Evolutionary conservation across 208 protist species (phyloP), one percentile per base, ranked within the genome.

Genomic region (Vickermania spadyakhi): DNA sequence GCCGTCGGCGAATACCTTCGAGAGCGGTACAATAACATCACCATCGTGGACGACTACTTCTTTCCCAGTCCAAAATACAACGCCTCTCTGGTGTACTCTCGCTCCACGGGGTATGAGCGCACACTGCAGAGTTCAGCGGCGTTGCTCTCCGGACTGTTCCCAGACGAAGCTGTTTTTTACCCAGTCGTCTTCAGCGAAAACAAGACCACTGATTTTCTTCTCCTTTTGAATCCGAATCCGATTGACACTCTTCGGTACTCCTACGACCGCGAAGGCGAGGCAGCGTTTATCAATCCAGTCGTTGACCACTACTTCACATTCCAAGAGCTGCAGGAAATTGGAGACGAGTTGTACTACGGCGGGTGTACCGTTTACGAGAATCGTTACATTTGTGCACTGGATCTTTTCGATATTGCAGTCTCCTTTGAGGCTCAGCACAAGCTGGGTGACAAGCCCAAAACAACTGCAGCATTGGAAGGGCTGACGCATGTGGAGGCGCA

Each of bases 101-200:
- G 81, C 41, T 84, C 81, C 5, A 84, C 73, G 0, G 76, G 80
- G 64, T 58, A 77, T 26, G 57, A 66, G 26, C 81, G 81, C 54
- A 84, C 80, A 36, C 63, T 87, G 41, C 80, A 84, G 56, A 84
- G 73, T 61, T 70, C 77, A 22, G 64, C 66, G 42, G 68, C 72
- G 52, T 79, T 87, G 45, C 59, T 87, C 52, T 26, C 31, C 31
- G 77, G 73, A 29, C 57, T 84, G 54, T 84, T 87, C 66, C 62
- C 70, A 2, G 67, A 79, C 56, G 30, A 55, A 21, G 54, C 67
- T 14, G 27, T 29, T 36, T 76, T 77, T 66, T 77, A 59, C 68
- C 77, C 80, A 5, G 75, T 77, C 18, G 55, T 81, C 23, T 76
- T 68, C 62, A 77, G 68, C 28, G 51, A 52, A 22, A 72, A 79